Percentiles rank a stretch among this genome's conserved stretches.
Evolutionary conservation across 2,329 filamentous ascomycete genomes (phyloP).

Genomic region (Ophiostoma ips): DNA sequence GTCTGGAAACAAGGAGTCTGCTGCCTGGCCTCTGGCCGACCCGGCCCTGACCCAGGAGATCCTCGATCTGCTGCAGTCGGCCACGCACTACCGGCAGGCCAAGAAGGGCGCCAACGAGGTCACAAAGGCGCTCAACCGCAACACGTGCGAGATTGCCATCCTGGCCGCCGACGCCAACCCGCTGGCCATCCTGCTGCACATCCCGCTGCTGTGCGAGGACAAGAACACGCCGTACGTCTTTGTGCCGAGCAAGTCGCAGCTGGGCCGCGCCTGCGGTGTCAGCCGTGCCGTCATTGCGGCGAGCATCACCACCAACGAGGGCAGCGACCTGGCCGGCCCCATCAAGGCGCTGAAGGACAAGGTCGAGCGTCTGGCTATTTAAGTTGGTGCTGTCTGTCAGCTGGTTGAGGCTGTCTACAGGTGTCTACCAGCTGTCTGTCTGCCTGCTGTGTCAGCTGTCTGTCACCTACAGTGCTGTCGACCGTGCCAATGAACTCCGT

Average conservation of each 20-base stretch:
- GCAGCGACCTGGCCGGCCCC: conserved; percentile 72
- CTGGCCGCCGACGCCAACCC: conserved; percentile 80
- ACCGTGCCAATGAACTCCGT: too few species aligned
- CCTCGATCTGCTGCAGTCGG: conserved; percentile 67
- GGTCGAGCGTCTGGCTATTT: conserved; percentile 92
- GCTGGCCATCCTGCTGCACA: conserved; percentile 74
- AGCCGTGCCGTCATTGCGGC: conserved; percentile 74
- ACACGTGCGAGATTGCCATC: conserved; percentile 78
- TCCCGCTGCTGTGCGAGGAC: conserved; percentile 79
- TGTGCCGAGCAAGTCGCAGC: conserved; percentile 15
- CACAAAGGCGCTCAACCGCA: conserved; percentile 83
- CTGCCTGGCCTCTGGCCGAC: conserved; percentile 17
- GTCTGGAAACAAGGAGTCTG: conserved; percentile 11
- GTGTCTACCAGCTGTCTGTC: background rate
- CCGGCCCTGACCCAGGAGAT: conserved; percentile 43
- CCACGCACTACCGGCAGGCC: conserved; percentile 54
- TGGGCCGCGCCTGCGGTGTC: conserved; percentile 77
- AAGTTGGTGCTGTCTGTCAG: conserved; percentile 17
- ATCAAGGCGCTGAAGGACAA: conserved; percentile 86
- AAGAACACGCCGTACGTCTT: conserved; percentile 36
- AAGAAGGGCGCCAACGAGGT: conserved; percentile 84
- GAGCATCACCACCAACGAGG: conserved; percentile 85
- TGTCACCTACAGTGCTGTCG: too few species aligned
- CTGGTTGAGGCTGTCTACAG: background rate
- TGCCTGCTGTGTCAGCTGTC: background rate